phyloP scores from a whole-genome alignment of 495 filamentous ascomycete species.

The Penicillium samsonianum region DNA sequence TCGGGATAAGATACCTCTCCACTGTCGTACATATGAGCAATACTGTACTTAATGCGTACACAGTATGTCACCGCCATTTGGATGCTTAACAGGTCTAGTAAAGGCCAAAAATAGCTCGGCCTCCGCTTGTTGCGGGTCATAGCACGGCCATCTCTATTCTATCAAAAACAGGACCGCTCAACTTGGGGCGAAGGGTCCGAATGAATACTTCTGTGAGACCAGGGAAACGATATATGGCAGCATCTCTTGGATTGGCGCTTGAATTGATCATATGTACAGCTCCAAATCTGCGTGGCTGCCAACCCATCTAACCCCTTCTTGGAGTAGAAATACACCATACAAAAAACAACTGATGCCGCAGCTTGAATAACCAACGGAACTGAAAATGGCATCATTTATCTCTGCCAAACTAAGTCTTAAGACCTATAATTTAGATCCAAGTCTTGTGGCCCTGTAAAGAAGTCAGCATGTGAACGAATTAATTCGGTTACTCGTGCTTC shows the following conservation, averaged over 20 bases:
- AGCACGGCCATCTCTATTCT: background rate
- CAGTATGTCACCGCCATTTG: background rate
- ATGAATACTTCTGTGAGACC: background rate
- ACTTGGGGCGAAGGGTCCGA: background rate
- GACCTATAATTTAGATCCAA: slow-evolving; percentile 54
- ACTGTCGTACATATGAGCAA: background rate
- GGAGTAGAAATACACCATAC: slow-evolving; percentile 46
- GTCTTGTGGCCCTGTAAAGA: slow-evolving; percentile 76
- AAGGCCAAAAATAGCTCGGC: background rate
- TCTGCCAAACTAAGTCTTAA: slow-evolving; percentile 84
- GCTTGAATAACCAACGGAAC: slow-evolving; percentile 12
- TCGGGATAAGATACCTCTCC: too few relatives aligned
- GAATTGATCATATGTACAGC: slow-evolving; percentile 50
- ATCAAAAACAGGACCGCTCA: background rate
- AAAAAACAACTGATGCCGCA: slow-evolving; percentile 21
- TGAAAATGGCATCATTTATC: slow-evolving; percentile 44
- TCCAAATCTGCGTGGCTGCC: slow-evolving; percentile 33
- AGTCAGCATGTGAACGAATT: slow-evolving; percentile 29
- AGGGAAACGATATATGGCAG: slow-evolving; percentile 10
- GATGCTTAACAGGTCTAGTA: background rate
- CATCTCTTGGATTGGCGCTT: slow-evolving; percentile 39
- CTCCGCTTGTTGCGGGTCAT: background rate
- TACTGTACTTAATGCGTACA: background rate
- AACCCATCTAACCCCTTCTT: slow-evolving; percentile 35
- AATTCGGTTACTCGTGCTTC: background rate